These are phyloP conservation scores for Phytopythium litorale DNA, from an alignment of 352 stramenopile species.

Conservation along the genomic window DNA sequence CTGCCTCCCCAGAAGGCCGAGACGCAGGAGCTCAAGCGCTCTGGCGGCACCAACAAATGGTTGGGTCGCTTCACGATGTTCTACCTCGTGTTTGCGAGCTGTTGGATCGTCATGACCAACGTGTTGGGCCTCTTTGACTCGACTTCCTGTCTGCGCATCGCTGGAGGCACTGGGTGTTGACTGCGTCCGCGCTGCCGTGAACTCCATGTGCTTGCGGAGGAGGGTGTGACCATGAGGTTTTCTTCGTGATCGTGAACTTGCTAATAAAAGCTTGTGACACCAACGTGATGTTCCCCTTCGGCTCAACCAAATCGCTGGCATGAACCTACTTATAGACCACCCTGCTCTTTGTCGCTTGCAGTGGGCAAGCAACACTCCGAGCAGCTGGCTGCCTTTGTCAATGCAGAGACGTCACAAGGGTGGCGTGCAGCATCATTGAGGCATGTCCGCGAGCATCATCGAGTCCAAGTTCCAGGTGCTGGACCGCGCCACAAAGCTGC, in stretches of 20 bases:
- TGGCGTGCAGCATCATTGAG: background rate
- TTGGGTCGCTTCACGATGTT: conserved; percentile 27
- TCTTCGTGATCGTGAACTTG: too few relatives aligned
- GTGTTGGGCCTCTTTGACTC: conserved; percentile 17
- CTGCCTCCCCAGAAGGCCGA: conserved; percentile 50
- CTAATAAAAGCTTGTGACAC: too few relatives aligned
- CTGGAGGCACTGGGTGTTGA: conserved; percentile 26
- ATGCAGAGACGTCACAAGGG: background rate
- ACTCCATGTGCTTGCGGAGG: too few relatives aligned
- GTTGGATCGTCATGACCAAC: conserved; percentile 64
- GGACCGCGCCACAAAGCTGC: conserved; percentile 42
- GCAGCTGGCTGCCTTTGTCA: background rate
- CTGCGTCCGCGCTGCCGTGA: background rate
- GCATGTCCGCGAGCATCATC: conserved; percentile 61
- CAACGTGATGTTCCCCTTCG: too few relatives aligned
- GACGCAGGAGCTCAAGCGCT: conserved; percentile 32
- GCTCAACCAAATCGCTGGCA: too few relatives aligned
- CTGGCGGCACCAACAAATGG: conserved; percentile 37
- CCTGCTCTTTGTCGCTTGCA: background rate
- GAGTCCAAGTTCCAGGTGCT: conserved; percentile 64
- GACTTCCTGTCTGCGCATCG: conserved; percentile 29
- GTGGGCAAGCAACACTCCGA: background rate
- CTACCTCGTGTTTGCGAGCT: conserved; percentile 39
- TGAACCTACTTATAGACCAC: background rate
- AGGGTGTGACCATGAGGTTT: too few relatives aligned